Evolutionary conservation across 169 alveolate species (phyloP), one percentile per base, ranked within the genome.

Genomic region (Eimeria nieschulzi): DNA sequence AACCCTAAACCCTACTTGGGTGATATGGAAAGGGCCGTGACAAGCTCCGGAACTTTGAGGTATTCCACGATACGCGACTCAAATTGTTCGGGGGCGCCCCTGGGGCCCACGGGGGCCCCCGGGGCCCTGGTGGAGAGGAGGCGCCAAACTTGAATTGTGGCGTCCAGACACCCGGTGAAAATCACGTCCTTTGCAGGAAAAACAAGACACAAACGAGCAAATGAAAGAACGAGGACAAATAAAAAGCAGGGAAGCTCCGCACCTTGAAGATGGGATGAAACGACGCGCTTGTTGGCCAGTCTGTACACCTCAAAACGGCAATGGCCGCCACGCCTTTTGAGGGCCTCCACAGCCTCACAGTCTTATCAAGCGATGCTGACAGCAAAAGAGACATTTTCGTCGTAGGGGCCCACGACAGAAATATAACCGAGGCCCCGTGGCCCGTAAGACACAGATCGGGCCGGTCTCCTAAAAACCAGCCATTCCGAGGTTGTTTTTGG

Each of bases 301-400:
- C 88, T 51, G 80, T 68, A 54, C 93, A 87, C 39, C 88, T 71
- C 68, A 87, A 54, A 2, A 87, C 93, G 26, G 93, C 93, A 55
- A 87, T 61, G 13, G 93, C 93, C 9, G 15, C 12, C 13, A 63
- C 73, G 55, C 80, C 73, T 66, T 87, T 79, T 15, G 79, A 61
- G 56, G 93, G 93, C 72, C 90, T 61, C 93, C 93, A 90, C 55
- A 90, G 83, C 25, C 93, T 87, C 15, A 75, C 71, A 9, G 87
- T 87, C 23, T 79, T 87, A 73, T 76, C 87, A 9, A 75, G 39
- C 8, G 83, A 64, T 19, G 93, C 83, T 19, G 86, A 59, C 10
- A 79, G 83, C 54, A 76, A 79, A 39, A 87, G 23, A 19, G 87
- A 70, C 21, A 53, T 53, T 64, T 46, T 75, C 26, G 13, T 5